Evolutionary conservation across 192 early-diverging fungal genomes (phyloP).

Genomic region (Backusella mclennaniae): DNA sequence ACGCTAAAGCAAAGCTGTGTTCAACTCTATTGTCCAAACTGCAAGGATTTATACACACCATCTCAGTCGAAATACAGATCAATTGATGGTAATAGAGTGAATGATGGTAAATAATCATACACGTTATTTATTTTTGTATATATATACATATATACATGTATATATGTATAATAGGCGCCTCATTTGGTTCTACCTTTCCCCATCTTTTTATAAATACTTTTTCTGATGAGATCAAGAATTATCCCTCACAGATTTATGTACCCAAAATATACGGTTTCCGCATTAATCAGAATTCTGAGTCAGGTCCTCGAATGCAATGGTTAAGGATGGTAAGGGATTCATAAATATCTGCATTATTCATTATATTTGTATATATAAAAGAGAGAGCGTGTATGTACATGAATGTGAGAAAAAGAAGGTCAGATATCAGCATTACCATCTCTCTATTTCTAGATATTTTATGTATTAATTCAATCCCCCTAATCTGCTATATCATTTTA

Average conservation of each 20-base stretch:
- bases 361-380: neutral
- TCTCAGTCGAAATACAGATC: slow-evolving; percentile 63
- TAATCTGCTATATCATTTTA: neutral
- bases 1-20: slow-evolving; percentile 65
- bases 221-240: slow-evolving; percentile 67
- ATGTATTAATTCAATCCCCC: neutral
- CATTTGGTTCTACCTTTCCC: slow-evolving; percentile 96
- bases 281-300: slow-evolving; percentile 68
- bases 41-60: slow-evolving; percentile 77
- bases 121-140: slow-evolving; percentile 14
- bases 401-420: neutral
- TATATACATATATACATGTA: too few relatives aligned
- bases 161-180: slow-evolving; percentile 61
- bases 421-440: neutral
- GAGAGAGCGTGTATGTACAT: neutral
- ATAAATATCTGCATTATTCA: neutral
- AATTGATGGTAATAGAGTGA: slow-evolving; percentile 60
- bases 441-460: neutral
- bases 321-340: slow-evolving; percentile 54
- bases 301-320: slow-evolving; percentile 93
- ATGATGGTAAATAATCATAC: neutral
- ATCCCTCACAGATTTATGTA: slow-evolving; percentile 61
- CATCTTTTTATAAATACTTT: slow-evolving; percentile 89
- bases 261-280: slow-evolving; percentile 94
- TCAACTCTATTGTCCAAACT: slow-evolving; percentile 78